Conservation (phyloP, 2,329 filamentous ascomycete species). For the Alternaria brassicae region DNA sequence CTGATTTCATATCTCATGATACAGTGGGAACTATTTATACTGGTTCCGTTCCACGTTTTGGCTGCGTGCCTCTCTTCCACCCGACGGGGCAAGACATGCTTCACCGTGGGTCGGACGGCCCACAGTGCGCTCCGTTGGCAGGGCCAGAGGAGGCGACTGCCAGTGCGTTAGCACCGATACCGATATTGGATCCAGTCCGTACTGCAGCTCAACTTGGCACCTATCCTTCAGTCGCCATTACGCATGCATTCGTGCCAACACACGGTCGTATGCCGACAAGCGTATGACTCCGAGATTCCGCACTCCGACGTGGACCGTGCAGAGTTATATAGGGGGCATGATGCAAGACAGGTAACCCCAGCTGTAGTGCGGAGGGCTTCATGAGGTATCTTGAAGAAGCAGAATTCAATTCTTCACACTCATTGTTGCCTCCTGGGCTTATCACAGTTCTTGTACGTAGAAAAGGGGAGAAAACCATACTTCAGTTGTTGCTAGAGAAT, state of each 20-base stretch:
- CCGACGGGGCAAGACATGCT: constrained; percentile 7
- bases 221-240: background rate
- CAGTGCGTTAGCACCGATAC: constrained; percentile 19
- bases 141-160: constrained; percentile 9
- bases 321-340: background rate
- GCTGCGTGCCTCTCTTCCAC: constrained; percentile 17
- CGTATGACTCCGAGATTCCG: background rate
- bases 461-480: constrained; percentile 14
- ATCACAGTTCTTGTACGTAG: background rate
- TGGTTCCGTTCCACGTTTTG: constrained; percentile 14
- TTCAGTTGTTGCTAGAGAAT: constrained; percentile 5
- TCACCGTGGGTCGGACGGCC: background rate
- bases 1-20: constrained; percentile 51
- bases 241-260: constrained; percentile 2
- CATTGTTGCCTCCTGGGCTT: background rate
- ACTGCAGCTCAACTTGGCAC: constrained; percentile 4
- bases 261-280: background rate
- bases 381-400: background rate
- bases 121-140: constrained; percentile 5
- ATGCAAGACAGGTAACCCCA: background rate
- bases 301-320: background rate
- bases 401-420: constrained; percentile 9
- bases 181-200: constrained; percentile 10
- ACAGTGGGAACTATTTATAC: constrained; percentile 5
- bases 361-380: background rate